phyloP scores from a whole-genome alignment of 352 stramenopile species.

The Nothophytophthora sp. region DNA sequence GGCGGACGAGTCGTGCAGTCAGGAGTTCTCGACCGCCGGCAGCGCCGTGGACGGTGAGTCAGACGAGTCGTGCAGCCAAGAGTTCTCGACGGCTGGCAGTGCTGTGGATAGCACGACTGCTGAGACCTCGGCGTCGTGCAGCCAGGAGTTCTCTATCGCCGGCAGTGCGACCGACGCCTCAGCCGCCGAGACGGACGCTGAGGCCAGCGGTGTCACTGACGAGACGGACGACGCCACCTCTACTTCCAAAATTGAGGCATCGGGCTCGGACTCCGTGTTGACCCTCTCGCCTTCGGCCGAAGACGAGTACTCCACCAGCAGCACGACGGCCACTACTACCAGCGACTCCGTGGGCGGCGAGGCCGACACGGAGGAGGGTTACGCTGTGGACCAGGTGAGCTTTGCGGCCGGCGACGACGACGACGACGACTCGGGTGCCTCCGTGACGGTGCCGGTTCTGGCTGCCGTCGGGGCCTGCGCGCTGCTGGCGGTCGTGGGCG shows the following conservation, averaged over 20 bases:
- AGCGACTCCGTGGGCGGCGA: slow-evolving; percentile 2
- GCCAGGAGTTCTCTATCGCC: no score
- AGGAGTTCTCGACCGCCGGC: slow-evolving; percentile 22
- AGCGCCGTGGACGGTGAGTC: no score
- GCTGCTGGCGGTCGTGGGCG: slow-evolving; percentile 47
- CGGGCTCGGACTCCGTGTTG: slow-evolving; percentile 17
- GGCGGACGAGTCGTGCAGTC: slow-evolving; percentile 23
- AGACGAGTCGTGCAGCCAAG: slow-evolving; percentile 21
- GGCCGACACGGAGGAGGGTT: slow-evolving; percentile 25
- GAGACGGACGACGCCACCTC: neutral
- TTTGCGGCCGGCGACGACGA: slow-evolving; percentile 33
- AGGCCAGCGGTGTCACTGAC: neutral
- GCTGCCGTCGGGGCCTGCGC: slow-evolving; percentile 39
- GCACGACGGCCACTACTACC: slow-evolving; percentile 28
- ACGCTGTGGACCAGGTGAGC: slow-evolving; percentile 32
- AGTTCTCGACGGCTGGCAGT: slow-evolving; percentile 20
- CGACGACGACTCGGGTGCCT: neutral
- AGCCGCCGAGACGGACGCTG: slow-evolving; percentile 1
- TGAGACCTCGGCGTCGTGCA: no score
- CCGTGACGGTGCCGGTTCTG: slow-evolving; percentile 18
- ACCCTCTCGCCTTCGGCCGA: slow-evolving; percentile 39
- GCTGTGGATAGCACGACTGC: no score
- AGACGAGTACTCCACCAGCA: slow-evolving; percentile 21
- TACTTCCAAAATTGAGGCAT: slow-evolving; percentile 5
- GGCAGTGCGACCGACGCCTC: no score